These are phyloP conservation scores for Carex kokanica DNA, from an alignment of 176 grass and related monocot genomes.

Conservation along the genomic window DNA sequence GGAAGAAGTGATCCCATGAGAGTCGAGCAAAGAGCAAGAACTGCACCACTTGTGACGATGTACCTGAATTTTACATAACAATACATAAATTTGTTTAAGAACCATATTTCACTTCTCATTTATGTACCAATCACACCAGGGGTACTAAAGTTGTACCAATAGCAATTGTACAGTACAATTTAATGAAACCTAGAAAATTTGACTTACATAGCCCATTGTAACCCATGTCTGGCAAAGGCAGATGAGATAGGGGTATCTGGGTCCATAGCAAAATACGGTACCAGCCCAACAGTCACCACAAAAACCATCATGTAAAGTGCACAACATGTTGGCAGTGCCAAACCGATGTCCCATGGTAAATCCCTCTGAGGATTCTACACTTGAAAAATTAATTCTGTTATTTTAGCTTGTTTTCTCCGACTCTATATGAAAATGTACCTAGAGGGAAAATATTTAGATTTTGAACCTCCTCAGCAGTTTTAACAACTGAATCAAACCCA, in stretches of 20 bases:
- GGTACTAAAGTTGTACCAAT: background rate
- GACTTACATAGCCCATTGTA: slow-evolving; percentile 87
- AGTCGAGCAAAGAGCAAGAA: slow-evolving; percentile 96
- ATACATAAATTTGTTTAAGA: slow-evolving; percentile 19
- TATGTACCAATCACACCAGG: background rate
- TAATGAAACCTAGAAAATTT: slow-evolving; percentile 12
- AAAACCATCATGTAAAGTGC: slow-evolving; percentile 89
- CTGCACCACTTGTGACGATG: slow-evolving; percentile 74
- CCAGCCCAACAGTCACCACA: slow-evolving; percentile 81
- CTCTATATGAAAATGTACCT: no score
- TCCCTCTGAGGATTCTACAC: slow-evolving; percentile 94
- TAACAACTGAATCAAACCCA: no score
- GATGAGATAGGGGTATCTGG: slow-evolving; percentile 98
- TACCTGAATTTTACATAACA: slow-evolving; percentile 57
- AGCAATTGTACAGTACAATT: slow-evolving; percentile 6
- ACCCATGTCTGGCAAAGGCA: slow-evolving; percentile 70
- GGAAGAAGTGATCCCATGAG: no score
- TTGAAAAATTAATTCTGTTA: slow-evolving; percentile 29
- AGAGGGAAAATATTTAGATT: no score
- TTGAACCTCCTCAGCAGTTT: no score
- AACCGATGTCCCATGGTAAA: slow-evolving; percentile 77
- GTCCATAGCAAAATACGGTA: slow-evolving; percentile 92
- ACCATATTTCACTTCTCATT: background rate
- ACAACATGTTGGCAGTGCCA: slow-evolving; percentile 70
- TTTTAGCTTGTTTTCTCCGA: background rate